phyloP scores from a whole-genome alignment of 2,329 filamentous ascomycete genomes.

The Bipolaris zeicola region DNA sequence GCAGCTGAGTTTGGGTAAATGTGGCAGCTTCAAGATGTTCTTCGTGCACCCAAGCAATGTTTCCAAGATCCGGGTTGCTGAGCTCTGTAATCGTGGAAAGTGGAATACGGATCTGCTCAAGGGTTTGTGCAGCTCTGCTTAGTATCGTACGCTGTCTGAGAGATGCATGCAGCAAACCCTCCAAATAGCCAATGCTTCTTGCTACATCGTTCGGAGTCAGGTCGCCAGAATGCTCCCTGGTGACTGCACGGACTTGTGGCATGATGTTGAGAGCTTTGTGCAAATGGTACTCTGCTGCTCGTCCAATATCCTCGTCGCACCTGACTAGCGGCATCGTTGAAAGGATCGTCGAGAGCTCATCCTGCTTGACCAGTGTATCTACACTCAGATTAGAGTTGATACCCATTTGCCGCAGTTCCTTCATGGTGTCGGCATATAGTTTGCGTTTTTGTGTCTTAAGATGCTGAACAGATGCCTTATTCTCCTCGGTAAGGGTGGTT shows the following conservation, averaged over 20 bases:
- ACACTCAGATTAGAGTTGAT: conserved; percentile 81
- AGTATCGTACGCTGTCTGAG: conserved; percentile 63
- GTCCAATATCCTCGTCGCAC: conserved; percentile 35
- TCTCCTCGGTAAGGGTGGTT: conserved; percentile 79
- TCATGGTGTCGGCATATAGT: conserved; percentile 86
- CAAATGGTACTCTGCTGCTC: conserved; percentile 70
- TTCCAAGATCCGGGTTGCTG: conserved; percentile 21
- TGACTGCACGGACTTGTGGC: conserved; percentile 68
- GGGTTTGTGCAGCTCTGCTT: conserved; percentile 35
- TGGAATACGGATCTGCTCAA: conserved; percentile 47
- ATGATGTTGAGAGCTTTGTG: conserved; percentile 79
- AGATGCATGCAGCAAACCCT: conserved; percentile 75
- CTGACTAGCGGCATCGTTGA: conserved; percentile 53
- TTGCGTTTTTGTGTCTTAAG: conserved; percentile 90
- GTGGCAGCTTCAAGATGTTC: conserved; percentile 15
- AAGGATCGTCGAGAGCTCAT: conserved; percentile 71
- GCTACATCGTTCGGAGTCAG: conserved; percentile 79
- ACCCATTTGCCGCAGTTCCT: conserved; percentile 84
- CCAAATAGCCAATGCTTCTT: conserved; percentile 82
- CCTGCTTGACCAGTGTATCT: conserved; percentile 74
- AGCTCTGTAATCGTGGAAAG: conserved; percentile 44
- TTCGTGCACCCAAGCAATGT: conserved; percentile 24
- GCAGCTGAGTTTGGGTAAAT: conserved; percentile 29
- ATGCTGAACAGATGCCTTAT: conserved; percentile 81
- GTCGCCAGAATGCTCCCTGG: conserved; percentile 80